Evolutionary conservation across 2,329 filamentous ascomycete species (phyloP).

Genomic region (Penicillium crustosum): DNA sequence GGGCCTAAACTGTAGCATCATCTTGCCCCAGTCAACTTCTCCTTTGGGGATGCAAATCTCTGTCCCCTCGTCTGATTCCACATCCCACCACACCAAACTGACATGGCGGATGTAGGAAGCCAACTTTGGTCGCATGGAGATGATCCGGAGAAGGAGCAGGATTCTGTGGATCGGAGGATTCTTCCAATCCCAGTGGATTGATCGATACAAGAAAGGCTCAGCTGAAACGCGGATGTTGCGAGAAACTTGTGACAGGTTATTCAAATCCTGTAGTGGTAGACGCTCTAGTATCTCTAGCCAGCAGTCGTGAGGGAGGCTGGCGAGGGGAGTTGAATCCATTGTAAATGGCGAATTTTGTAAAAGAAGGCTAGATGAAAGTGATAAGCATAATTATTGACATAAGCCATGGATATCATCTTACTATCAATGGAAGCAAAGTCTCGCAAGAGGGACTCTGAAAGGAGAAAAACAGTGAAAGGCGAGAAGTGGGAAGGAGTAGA

Average conservation of each 20-base stretch:
- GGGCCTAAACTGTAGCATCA: neutral
- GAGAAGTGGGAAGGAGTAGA: neutral
- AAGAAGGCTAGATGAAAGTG: neutral
- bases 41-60: neutral
- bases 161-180: neutral
- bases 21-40: neutral
- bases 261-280: neutral
- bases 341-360: neutral
- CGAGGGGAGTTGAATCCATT: neutral
- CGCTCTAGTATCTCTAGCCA: neutral
- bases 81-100: conserved; percentile 2
- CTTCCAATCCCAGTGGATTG: conserved; percentile 1
- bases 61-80: too few relatives aligned
- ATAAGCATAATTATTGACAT: neutral
- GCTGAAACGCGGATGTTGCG: neutral
- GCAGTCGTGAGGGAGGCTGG: neutral
- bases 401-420: neutral
- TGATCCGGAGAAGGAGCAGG: neutral
- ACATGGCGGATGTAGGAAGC: neutral
- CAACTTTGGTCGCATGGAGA: neutral
- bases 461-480: neutral
- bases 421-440: neutral
- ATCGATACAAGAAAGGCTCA: neutral
- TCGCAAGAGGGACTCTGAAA: neutral
- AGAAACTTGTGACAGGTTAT: neutral